A percentile compares a stretch with the other conserved stretches of the same genome.
Evolutionary conservation across 192 early-diverging fungal genomes (phyloP).

Genomic region (Paraglomus brasilianum): DNA sequence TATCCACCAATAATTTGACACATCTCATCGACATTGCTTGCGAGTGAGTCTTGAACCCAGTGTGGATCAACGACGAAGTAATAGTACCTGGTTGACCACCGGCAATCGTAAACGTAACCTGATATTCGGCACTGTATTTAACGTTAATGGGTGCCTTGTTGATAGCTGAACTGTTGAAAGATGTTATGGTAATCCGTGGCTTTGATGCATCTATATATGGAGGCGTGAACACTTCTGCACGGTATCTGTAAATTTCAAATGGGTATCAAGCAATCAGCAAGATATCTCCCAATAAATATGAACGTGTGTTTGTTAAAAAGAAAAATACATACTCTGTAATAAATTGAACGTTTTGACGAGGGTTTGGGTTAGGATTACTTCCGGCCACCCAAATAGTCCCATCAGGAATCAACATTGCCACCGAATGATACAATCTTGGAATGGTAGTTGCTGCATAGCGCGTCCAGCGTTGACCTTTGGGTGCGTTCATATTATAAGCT

Average conservation of each 20-base stretch:
- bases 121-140: constrained; percentile 31
- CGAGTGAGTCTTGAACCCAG: constrained; percentile 56
- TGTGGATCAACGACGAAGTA: constrained; percentile 43
- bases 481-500: constrained; percentile 48
- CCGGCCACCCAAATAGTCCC: constrained; percentile 45
- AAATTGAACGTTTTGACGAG: constrained; percentile 28
- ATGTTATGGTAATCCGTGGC: constrained; percentile 38
- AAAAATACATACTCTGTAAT: constrained; percentile 47
- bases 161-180: not conserved
- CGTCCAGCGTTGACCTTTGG: constrained; percentile 38
- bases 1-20: constrained; percentile 31
- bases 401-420: constrained; percentile 46
- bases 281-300: too few relatives aligned
- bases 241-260: constrained; percentile 38
- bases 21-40: constrained; percentile 52
- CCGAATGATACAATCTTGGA: constrained; percentile 61
- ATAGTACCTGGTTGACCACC: constrained; percentile 32
- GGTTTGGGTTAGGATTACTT: constrained; percentile 40
- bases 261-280: too few relatives aligned
- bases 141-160: constrained; percentile 23
- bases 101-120: constrained; percentile 31
- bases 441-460: constrained; percentile 34
- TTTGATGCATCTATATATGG: constrained; percentile 47
- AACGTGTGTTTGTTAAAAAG: not conserved
- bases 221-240: constrained; percentile 57